These are phyloP conservation scores for Zasmidium cellare DNA, from an alignment of 2,329 filamentous ascomycete genomes.

Conservation along the genomic window DNA sequence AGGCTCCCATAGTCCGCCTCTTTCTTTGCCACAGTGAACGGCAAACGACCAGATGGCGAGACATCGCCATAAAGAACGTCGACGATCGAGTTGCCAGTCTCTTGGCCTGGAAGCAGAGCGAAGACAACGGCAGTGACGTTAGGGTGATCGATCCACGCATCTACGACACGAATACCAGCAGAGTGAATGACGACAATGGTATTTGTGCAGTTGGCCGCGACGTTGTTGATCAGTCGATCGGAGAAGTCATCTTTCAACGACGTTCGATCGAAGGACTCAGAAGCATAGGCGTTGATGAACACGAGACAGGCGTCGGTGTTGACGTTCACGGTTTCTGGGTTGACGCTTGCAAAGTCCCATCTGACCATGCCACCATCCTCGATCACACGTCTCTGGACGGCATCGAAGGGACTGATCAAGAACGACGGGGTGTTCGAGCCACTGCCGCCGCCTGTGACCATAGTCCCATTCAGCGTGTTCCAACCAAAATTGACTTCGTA, in stretches of 20 bases:
- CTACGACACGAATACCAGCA: conserved; percentile 29
- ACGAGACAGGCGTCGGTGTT: conserved; percentile 32
- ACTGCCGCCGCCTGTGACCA: conserved; percentile 21
- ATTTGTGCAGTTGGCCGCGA: conserved; percentile 31
- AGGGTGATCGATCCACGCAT: conserved; percentile 31
- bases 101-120: conserved; percentile 31
- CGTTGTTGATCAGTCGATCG: conserved; percentile 32
- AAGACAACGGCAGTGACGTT: conserved; percentile 34
- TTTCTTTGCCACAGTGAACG: conserved; percentile 34
- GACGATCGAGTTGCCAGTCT: conserved; percentile 28
- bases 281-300: conserved; percentile 34
- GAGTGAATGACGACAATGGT: conserved; percentile 35
- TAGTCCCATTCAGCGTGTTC: conserved; percentile 28
- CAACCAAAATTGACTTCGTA: conserved; percentile 41
- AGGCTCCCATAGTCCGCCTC: conserved; percentile 32
- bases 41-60: conserved; percentile 31
- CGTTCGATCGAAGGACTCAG: conserved; percentile 30
- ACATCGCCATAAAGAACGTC: conserved; percentile 32
- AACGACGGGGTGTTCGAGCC: conserved; percentile 20
- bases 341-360: conserved; percentile 29
- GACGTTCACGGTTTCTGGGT: conserved; percentile 25
- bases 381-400: conserved; percentile 22
- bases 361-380: conserved; percentile 22
- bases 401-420: conserved; percentile 25
- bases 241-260: conserved; percentile 27